Evolutionary conservation across 1,284 basidiomycete genomes (phyloP).

Genomic region (Testicularia cyperi): DNA sequence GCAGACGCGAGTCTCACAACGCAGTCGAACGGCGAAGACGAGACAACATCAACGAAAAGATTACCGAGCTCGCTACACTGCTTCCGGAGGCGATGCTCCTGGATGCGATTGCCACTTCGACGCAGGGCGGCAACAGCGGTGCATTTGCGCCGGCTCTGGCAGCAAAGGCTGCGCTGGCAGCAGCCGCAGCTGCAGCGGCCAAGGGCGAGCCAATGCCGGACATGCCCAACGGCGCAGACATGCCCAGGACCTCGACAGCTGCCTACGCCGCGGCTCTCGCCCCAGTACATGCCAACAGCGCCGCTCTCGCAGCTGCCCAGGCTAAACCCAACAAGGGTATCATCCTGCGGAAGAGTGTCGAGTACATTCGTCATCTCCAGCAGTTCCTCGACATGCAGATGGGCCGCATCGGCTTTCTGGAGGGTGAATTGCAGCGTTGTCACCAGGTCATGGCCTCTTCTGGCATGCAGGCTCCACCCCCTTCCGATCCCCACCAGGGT

Average conservation of each 20-base stretch:
- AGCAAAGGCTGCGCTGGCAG: constrained; percentile 36
- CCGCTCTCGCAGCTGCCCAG: constrained; percentile 48
- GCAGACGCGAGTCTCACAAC: constrained; percentile 81
- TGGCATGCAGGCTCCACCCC: constrained; percentile 34
- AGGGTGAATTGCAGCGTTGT: constrained; percentile 37
- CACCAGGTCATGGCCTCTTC: constrained; percentile 33
- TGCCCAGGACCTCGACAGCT: constrained; percentile 33
- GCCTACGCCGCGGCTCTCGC: constrained; percentile 45
- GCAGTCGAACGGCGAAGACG: constrained; percentile 81
- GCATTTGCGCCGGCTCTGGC: constrained; percentile 40
- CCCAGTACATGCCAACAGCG: constrained; percentile 44
- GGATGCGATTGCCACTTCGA: constrained; percentile 51
- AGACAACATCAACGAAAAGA: constrained; percentile 93
- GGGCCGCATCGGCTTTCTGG: constrained; percentile 45
- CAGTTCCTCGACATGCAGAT: constrained; percentile 55
- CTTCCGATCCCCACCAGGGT: constrained; percentile 33
- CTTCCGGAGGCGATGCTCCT: constrained; percentile 69
- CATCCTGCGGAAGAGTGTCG: constrained; percentile 57
- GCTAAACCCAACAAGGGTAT: constrained; percentile 59
- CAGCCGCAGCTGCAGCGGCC: constrained; percentile 25
- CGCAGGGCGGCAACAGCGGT: constrained; percentile 46
- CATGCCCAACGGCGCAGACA: constrained; percentile 7
- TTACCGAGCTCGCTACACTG: constrained; percentile 80
- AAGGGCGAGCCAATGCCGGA: constrained; percentile 16
- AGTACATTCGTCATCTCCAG: constrained; percentile 57